Conservation (phyloP, 805 yeast species). For the Candida ovalis region DNA sequence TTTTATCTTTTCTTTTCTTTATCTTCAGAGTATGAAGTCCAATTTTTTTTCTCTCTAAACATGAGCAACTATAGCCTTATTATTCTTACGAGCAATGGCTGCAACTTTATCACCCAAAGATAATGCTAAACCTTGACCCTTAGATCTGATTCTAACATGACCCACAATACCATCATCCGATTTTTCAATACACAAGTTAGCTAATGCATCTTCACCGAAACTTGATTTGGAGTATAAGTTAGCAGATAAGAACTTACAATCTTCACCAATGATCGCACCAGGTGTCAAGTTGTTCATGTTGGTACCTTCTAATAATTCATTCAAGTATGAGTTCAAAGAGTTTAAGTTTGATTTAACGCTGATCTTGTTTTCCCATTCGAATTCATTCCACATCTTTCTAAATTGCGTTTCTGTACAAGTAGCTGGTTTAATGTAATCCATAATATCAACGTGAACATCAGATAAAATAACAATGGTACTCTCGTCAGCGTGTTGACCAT, state of each 20-base stretch:
- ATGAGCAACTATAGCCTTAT: constrained; percentile 30
- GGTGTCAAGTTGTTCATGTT: constrained; percentile 94
- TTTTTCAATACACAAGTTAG: constrained; percentile 90
- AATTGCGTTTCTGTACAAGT: constrained; percentile 81
- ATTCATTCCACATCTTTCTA: constrained; percentile 98
- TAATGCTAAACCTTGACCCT: constrained; percentile 96
- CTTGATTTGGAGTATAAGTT: constrained; percentile 88
- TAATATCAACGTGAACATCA: constrained; percentile 92
- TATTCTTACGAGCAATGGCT: constrained; percentile 61
- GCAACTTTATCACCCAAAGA: constrained; percentile 94
- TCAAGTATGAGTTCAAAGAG: constrained; percentile 73
- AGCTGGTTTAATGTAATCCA: constrained; percentile 98
- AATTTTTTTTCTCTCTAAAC: constrained; percentile 15
- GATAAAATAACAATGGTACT: constrained; percentile 85
- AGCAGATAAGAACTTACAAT: constrained; percentile 90
- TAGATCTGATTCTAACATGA: constrained; percentile 92
- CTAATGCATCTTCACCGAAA: constrained; percentile 97
- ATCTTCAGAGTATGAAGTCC: no score
- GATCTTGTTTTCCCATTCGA: constrained; percentile 99
- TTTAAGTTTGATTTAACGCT: constrained; percentile 70
- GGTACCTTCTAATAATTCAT: constrained; percentile 72
- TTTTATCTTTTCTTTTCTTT: neutral
- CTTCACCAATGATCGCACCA: constrained; percentile 84
- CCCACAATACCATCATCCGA: constrained; percentile 77
- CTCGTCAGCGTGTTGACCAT: constrained; percentile 91